Percentiles rank a stretch among this genome's conserved stretches.
phyloP scores from a whole-genome alignment of 352 stramenopile genomes.

The Elongisporangium undulatum region DNA sequence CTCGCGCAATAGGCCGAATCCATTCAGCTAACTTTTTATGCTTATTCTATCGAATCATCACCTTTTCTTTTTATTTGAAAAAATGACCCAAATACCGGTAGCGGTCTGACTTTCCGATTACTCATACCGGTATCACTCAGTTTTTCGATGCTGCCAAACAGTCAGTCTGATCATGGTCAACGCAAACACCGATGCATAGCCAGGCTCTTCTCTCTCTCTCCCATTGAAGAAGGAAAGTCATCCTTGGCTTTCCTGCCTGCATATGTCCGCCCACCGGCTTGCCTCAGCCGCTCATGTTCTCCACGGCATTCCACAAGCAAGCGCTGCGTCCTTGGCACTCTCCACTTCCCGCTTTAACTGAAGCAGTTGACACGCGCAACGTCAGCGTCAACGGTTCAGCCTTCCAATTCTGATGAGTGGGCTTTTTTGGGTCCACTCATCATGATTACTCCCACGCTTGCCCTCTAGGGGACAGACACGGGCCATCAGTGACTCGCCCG shows the following conservation, averaged over 20 bases:
- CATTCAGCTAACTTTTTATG: background rate
- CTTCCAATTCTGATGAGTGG: background rate
- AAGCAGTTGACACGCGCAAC: background rate
- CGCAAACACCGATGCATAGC: background rate
- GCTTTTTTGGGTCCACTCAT: background rate
- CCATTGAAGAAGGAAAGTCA: background rate
- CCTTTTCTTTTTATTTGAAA: background rate
- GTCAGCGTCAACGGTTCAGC: background rate
- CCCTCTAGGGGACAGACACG: background rate
- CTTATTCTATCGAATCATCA: background rate
- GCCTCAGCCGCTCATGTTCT: background rate
- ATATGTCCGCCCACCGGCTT: background rate
- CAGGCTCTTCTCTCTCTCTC: too few species aligned
- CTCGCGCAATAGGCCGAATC: constrained; percentile 2
- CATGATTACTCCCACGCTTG: background rate
- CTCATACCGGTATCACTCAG: background rate
- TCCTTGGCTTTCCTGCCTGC: background rate
- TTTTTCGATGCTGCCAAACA: too few species aligned
- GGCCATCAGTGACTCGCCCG: background rate
- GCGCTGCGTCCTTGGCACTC: too few species aligned
- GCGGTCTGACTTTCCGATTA: background rate
- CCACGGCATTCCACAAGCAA: too few species aligned
- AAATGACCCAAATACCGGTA: too few species aligned
- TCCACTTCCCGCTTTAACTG: background rate
- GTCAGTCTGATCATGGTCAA: background rate